Percentiles rank a stretch among this genome's conserved stretches.
phyloP scores from a whole-genome alignment of 495 filamentous ascomycete genomes.

The Gamarada debralockiae region DNA sequence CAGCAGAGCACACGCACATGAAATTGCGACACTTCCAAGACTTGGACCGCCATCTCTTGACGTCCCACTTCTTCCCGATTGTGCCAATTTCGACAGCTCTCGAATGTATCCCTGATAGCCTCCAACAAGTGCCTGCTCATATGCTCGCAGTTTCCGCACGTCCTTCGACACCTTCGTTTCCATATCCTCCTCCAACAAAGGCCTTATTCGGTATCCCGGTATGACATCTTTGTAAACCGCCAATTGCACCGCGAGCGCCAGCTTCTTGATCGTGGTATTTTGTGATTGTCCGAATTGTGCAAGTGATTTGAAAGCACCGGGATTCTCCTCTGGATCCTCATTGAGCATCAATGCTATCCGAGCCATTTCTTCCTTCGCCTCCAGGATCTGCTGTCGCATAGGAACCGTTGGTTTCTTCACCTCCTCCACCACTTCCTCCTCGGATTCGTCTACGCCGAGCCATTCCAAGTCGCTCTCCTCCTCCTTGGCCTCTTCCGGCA shows the following conservation, averaged over 20 bases:
- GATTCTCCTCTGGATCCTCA: slow-evolving; percentile 90
- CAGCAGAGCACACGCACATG: slow-evolving; percentile 77
- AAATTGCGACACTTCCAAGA: slow-evolving; percentile 70
- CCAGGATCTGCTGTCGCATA: slow-evolving; percentile 69
- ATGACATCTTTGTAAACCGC: slow-evolving; percentile 95
- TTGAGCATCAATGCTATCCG: slow-evolving; percentile 76
- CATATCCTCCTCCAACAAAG: slow-evolving; percentile 65
- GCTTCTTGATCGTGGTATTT: slow-evolving; percentile 72
- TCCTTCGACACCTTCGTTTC: slow-evolving; percentile 86
- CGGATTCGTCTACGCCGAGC: slow-evolving; percentile 35
- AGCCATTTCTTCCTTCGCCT: slow-evolving; percentile 91
- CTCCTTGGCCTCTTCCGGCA: slow-evolving; percentile 52
- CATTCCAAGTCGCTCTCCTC: slow-evolving; percentile 37
- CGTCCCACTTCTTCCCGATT: slow-evolving; percentile 33
- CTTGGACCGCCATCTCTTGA: slow-evolving; percentile 30
- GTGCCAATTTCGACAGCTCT: slow-evolving; percentile 60
- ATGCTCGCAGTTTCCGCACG: slow-evolving; percentile 71
- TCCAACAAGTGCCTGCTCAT: slow-evolving; percentile 76
- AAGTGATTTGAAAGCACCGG: slow-evolving; percentile 70
- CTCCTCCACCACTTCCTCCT: slow-evolving; percentile 40
- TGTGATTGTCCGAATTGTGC: slow-evolving; percentile 66
- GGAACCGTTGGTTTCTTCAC: slow-evolving; percentile 54
- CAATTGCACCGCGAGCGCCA: slow-evolving; percentile 79
- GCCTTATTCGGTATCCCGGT: slow-evolving; percentile 90
- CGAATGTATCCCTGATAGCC: slow-evolving; percentile 83